Base-by-base conservation (phyloP, 2,329 filamentous ascomycete genomes). In the Cercospora zeae-maydis region DNA sequence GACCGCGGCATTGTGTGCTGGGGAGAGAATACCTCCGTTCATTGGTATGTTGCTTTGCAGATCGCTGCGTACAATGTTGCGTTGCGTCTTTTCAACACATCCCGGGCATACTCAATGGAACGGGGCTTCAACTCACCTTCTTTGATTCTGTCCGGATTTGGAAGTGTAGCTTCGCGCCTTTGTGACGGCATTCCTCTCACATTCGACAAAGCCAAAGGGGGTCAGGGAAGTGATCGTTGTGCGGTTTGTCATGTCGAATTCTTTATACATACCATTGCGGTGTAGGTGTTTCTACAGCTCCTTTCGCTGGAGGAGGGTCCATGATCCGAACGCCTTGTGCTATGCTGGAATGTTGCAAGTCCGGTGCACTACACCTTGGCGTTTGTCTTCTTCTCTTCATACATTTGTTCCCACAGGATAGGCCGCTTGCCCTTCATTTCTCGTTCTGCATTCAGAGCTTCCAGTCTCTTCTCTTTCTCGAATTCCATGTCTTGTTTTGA, bases 361-460 rank as follows among this genome's bases (percentile, higher is more conserved):
- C 30, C 19, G 33, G 14, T 30, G 24, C 34, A 27, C 47, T 63
- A 63, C 51, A 49, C 59, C 14, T 60, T 65, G 8, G 39, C 59
- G 42, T 65, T 63, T n/a, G 59, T 42, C 24, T 72, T 63, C 59
- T 67, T 67, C 37, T 67, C 62, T 52, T 69, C 63, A 49, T 65
- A 66, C 64, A 71, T 61, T 13, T 70, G 62, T 13, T 69, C 66
- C 68, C 67, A 69, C 53, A 63, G 61, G 36, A 70, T 51, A 13
- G 64, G 67, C 45, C 65, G 62, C 62, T 66, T 66, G n/a, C 71
- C 71, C 53, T 54, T 61, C 8, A 66, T 51, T 42, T 59, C 63
- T 36, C 66, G 63, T 64, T 72, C 62, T 56, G 70, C 68, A 53
- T 72, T 73, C 47, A 63, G 59, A 49, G 66, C 56, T 45, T 71